A percentile compares a stretch with the other conserved stretches of the same genome.
Conservation (phyloP, 495 filamentous ascomycete genomes). For the Aspergillus funiculosus region DNA sequence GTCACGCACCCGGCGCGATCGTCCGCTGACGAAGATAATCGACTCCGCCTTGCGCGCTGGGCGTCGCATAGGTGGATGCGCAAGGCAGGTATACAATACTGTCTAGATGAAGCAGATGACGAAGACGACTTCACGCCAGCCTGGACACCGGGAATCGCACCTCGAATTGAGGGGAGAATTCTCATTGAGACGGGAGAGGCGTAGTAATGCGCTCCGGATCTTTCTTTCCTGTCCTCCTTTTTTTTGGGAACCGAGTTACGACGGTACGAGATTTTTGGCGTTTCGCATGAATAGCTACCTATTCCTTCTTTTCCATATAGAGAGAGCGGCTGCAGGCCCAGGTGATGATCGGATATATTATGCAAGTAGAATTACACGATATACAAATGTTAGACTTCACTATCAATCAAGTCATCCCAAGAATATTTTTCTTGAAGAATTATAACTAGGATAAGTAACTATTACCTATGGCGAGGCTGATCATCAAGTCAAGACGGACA, state of each 20-base stretch:
- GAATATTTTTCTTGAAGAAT: no score
- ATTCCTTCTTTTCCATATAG: no score
- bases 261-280: conserved; percentile 3
- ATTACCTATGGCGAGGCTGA: no score
- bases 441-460: no score
- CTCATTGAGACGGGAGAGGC: conserved; percentile 27
- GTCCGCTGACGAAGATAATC: conserved; percentile 35
- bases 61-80: conserved; percentile 71
- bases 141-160: conserved; percentile 76
- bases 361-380: no score
- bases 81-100: conserved; percentile 50
- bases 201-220: not conserved
- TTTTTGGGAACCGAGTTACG: conserved; percentile 8
- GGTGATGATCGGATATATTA: no score
- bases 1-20: conserved; percentile 36
- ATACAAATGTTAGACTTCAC: no score
- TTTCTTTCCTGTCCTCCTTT: conserved; percentile 3
- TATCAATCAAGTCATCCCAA: no score
- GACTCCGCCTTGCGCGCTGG: conserved; percentile 49
- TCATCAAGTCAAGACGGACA: no score
- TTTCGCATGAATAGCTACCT: not conserved
- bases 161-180: conserved; percentile 72
- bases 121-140: conserved; percentile 53
- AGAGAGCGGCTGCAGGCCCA: no score
- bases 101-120: conserved; percentile 35